phyloP scores from a whole-genome alignment of 2,329 filamentous ascomycete genomes.

The Aspergillus ibericus region DNA sequence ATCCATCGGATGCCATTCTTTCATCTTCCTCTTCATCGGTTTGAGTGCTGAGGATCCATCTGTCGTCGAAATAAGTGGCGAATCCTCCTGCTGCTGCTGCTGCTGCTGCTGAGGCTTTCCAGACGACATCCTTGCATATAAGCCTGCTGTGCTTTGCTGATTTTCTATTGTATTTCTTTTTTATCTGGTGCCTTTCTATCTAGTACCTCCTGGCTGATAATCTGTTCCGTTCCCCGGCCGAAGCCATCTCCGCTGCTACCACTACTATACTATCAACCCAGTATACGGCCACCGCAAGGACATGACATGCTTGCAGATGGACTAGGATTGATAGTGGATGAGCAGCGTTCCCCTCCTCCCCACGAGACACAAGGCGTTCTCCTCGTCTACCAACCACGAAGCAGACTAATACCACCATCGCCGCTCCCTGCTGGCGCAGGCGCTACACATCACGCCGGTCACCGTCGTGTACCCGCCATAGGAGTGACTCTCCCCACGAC shows the following conservation, averaged over 20 bases:
- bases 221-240: too few relatives aligned
- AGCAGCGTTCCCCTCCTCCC: neutral
- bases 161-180: constrained; percentile 1
- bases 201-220: neutral
- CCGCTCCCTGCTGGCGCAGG: constrained; percentile 16
- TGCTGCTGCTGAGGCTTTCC: constrained; percentile 8
- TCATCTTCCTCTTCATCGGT: constrained; percentile 9
- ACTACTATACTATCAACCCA: neutral
- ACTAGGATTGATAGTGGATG: neutral
- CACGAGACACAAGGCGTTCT: neutral
- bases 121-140: constrained; percentile 18
- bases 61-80: constrained; percentile 13
- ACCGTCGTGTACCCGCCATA: constrained; percentile 21
- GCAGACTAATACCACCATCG: neutral
- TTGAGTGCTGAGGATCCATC: constrained; percentile 10
- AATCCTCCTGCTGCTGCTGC: constrained; percentile 11
- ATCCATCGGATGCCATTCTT: constrained; percentile 5
- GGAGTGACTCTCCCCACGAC: constrained; percentile 15
- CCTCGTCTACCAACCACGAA: neutral
- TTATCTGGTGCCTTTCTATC: neutral
- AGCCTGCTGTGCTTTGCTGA: neutral
- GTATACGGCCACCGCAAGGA: neutral
- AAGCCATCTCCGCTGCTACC: too few relatives aligned
- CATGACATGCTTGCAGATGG: neutral
- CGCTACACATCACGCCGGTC: constrained; percentile 19